Evolutionary conservation across 1,284 basidiomycete genomes (phyloP).

Genomic region (Earliella scabrosa): DNA sequence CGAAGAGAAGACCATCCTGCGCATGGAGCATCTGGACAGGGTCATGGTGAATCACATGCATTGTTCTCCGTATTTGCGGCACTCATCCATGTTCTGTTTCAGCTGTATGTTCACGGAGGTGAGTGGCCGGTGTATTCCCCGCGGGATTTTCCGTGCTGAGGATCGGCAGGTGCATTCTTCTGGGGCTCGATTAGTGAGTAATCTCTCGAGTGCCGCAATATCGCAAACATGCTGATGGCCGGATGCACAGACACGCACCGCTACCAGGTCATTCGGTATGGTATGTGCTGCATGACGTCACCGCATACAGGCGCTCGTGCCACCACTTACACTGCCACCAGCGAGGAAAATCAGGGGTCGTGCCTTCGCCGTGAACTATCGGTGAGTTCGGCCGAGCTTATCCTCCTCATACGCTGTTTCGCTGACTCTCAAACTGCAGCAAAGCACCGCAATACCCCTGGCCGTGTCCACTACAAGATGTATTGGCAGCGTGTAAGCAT

Average conservation of each 20-base stretch:
- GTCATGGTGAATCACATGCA: too few species aligned
- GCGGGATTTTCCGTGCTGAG: neutral
- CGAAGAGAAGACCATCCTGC: conserved; percentile 46
- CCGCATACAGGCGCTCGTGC: neutral
- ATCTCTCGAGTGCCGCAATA: conserved; percentile 25
- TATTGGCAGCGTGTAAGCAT: conserved; percentile 69
- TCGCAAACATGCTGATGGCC: too few species aligned
- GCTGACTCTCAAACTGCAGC: conserved; percentile 33
- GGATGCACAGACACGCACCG: conserved; percentile 64
- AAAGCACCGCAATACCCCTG: conserved; percentile 89
- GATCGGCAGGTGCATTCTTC: conserved; percentile 56
- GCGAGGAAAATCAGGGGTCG: conserved; percentile 76
- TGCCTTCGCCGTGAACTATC: conserved; percentile 66
- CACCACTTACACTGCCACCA: conserved; percentile 24
- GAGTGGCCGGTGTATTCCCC: conserved; percentile 12
- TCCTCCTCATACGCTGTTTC: too few species aligned
- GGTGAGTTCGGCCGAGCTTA: conserved; percentile 36
- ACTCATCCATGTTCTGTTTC: too few species aligned
- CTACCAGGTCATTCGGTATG: conserved; percentile 66
- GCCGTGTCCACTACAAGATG: conserved; percentile 85
- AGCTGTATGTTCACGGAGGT: conserved; percentile 82
- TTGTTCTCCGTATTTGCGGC: too few species aligned
- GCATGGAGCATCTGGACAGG: conserved; percentile 58
- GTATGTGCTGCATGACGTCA: conserved; percentile 34
- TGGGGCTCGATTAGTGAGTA: conserved; percentile 73